phyloP scores from a whole-genome alignment of 495 filamentous ascomycete species.

The Lasiosphaeria ovina region DNA sequence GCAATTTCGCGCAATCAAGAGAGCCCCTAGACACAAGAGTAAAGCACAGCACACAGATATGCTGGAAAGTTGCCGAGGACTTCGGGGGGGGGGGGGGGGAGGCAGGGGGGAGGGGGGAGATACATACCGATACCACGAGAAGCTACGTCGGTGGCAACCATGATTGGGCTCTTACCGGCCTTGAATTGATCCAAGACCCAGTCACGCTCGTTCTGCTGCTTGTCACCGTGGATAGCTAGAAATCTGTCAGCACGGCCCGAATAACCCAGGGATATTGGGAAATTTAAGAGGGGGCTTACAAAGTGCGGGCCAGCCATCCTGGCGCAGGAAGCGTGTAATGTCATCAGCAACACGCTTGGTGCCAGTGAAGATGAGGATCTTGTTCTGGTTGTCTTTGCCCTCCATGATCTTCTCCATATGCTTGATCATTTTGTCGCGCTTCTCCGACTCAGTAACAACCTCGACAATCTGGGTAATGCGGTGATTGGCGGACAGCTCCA shows the following conservation, averaged over 20 bases:
- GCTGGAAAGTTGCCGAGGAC: constrained; percentile 59
- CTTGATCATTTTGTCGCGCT: constrained; percentile 95
- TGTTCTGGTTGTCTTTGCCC: constrained; percentile 71
- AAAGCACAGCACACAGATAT: constrained; percentile 78
- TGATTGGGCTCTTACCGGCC: constrained; percentile 90
- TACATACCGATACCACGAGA: constrained; percentile 99
- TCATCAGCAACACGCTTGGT: constrained; percentile 99
- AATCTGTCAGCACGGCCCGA: constrained; percentile 42
- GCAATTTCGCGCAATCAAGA: constrained; percentile 78
- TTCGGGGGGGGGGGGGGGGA: constrained; percentile 31
- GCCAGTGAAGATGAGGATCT: constrained; percentile 92
- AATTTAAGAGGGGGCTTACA: constrained; percentile 58
- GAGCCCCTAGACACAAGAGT: constrained; percentile 79
- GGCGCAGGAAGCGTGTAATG: constrained; percentile 96
- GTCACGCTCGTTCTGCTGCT: constrained; percentile 98
- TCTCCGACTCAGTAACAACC: constrained; percentile 92
- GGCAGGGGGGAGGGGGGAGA: constrained; percentile 39
- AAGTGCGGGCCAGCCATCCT: constrained; percentile 97
- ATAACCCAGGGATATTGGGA: neutral
- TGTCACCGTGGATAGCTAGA: constrained; percentile 95
- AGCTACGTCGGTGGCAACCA: constrained; percentile 98
- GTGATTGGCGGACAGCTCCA: constrained; percentile 96
- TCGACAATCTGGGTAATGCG: constrained; percentile 97
- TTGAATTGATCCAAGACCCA: constrained; percentile 99
- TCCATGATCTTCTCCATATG: constrained; percentile 99